phyloP scores from a whole-genome alignment of 2,329 filamentous ascomycete genomes.

The Scleromitrula shiraiana region DNA sequence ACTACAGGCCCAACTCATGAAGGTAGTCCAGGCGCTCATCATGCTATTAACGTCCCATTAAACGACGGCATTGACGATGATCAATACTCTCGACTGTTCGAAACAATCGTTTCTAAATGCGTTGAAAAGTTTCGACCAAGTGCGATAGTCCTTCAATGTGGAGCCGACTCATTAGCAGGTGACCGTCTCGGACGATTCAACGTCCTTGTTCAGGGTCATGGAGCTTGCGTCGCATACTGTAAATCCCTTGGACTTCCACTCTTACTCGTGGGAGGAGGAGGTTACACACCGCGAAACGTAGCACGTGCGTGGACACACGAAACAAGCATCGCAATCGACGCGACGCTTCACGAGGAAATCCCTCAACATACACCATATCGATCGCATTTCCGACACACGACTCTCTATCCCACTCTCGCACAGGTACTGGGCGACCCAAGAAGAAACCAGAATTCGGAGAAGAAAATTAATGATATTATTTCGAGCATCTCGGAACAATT shows the following conservation, averaged over 20 bases:
- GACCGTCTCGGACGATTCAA: conserved; percentile 95
- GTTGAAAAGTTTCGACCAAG: conserved; percentile 79
- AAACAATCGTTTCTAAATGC: conserved; percentile 68
- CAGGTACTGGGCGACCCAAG: conserved; percentile 50
- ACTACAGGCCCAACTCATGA: conserved; percentile 78
- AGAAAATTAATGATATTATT: conserved; percentile 68
- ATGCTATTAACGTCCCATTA: conserved; percentile 83
- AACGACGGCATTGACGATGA: conserved; percentile 87
- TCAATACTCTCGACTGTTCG: conserved; percentile 81
- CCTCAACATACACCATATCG: conserved; percentile 78
- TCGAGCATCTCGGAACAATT: conserved; percentile 77
- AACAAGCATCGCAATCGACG: conserved; percentile 78
- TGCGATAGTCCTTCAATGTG: conserved; percentile 91
- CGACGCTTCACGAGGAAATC: conserved; percentile 63
- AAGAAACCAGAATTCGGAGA: conserved; percentile 68
- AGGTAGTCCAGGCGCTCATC: conserved; percentile 79
- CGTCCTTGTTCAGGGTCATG: conserved; percentile 89
- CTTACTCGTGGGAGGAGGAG: conserved; percentile 86
- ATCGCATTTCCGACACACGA: conserved; percentile 80
- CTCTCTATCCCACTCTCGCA: conserved; percentile 79
- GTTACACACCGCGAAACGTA: conserved; percentile 94
- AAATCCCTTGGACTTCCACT: conserved; percentile 75
- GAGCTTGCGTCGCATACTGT: conserved; percentile 81
- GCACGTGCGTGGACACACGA: conserved; percentile 96
- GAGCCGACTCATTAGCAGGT: conserved; percentile 87